Conservation (phyloP, 148 eudicot genomes). For the Rhododendron mucronatum region DNA sequence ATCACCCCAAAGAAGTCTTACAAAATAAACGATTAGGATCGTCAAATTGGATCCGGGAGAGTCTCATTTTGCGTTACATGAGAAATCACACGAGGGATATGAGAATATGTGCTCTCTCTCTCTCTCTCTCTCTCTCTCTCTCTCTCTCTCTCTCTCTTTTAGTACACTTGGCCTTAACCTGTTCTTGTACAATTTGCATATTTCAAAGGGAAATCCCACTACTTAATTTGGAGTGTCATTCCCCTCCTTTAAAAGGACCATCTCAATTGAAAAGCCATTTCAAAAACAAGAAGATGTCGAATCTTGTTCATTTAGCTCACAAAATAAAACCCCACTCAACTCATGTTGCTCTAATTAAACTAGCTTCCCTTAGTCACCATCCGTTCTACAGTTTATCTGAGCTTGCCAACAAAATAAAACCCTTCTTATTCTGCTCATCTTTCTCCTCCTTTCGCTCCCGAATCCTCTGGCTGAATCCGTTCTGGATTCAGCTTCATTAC, state of each 20-base stretch:
- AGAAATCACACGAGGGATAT: too few relatives aligned
- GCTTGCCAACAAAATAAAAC: background rate
- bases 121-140: too few relatives aligned
- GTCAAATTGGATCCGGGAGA: too few relatives aligned
- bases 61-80: too few relatives aligned
- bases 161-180: too few relatives aligned
- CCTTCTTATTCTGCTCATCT: background rate
- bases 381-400: background rate
- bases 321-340: background rate
- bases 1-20: too few relatives aligned
- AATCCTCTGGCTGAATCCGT: slow-evolving; percentile 15
- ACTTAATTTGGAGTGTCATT: background rate
- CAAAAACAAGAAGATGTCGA: background rate
- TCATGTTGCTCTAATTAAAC: background rate
- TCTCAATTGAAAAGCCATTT: background rate
- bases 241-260: background rate
- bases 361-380: background rate
- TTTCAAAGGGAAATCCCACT: background rate
- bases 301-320: background rate
- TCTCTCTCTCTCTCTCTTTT: too few relatives aligned
- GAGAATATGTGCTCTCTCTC: too few relatives aligned
- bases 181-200: too few relatives aligned
- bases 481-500: slow-evolving; percentile 34
- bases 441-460: slow-evolving; percentile 4
- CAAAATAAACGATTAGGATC: too few relatives aligned